Evolutionary conservation across 2,329 filamentous ascomycete species (phyloP), one percentile per base, ranked within the genome.

Genomic region (Zopfia rhizophila): DNA sequence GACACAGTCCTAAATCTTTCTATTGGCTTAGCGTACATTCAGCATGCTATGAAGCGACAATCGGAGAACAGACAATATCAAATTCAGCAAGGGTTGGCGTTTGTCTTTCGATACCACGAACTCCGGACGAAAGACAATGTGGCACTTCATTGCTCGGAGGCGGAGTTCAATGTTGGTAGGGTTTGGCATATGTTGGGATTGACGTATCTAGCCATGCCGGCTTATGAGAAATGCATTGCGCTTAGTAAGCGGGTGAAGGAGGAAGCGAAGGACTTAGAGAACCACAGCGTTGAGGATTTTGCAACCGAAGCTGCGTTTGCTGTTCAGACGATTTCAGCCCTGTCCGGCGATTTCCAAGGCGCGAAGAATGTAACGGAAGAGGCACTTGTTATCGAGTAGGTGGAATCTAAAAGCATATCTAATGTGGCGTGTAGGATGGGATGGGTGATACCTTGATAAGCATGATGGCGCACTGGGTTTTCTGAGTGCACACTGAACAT

Each of bases 31-130:
- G 61, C 87, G 21, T 97, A 96, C 69, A 83, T 97, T 27, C 90
- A 97, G 68, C 89, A 94, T 67, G 87, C 89, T 0, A 82, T 97
- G 63, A 97, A 97, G 70, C 83, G 93, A 2, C 90, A 96, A 69
- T 86, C 88, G 0, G 90, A 93, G 35, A 97, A 97, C 66, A 80
- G 94, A 2, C 93, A 97, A 66, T 93, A 90, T 64, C 83, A 91
- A 28, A 85, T 97, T 29, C 80, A 90, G 54, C 92, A 97, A 68
- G 94, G 91, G 0, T 81, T 97, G 38, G 79, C 86, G 0, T 97
- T 96, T 61, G 73, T 97, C 45, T 83, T 87, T 45, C 78, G 84
- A 24, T 96, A 95, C 72, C 87, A 89, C 56, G 78, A 84, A 3
- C 66, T 83, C 18, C 80, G 88, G 18, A 75, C 73, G 3, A 65